Evolutionary conservation across 495 filamentous ascomycete species (phyloP).

Genomic region (Lasiosphaeria ovina): DNA sequence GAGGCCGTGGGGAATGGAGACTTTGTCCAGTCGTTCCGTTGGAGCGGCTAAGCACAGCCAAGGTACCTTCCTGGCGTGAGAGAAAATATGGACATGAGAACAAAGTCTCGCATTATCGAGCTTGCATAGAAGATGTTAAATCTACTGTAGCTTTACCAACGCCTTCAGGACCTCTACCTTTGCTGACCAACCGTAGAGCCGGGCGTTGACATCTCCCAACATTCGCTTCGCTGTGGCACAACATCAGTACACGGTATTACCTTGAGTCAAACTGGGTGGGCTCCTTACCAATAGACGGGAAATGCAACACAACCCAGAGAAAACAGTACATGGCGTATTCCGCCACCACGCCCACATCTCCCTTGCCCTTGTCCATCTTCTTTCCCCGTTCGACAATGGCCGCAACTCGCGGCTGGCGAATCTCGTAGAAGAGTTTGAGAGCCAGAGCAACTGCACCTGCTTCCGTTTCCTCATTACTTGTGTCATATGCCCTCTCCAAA

Average conservation of each 20-base stretch:
- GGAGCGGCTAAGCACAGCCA: too few species aligned
- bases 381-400: slow-evolving; percentile 15
- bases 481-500: slow-evolving; percentile 9
- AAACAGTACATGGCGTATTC: slow-evolving; percentile 21
- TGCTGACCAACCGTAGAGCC: slow-evolving; percentile 14
- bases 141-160: neutral
- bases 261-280: neutral
- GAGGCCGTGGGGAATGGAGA: too few species aligned
- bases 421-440: slow-evolving; percentile 14
- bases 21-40: too few species aligned
- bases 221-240: neutral
- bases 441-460: neutral
- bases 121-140: too few species aligned
- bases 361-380: slow-evolving; percentile 13
- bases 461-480: neutral
- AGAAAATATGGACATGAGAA: too few species aligned
- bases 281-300: slow-evolving; percentile 8
- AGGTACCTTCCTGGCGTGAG: too few species aligned
- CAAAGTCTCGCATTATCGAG: too few species aligned
- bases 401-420: slow-evolving; percentile 10
- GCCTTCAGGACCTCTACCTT: slow-evolving; percentile 13
- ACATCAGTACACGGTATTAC: neutral
- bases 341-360: slow-evolving; percentile 7
- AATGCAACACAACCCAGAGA: slow-evolving; percentile 13
- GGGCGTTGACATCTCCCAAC: slow-evolving; percentile 12